phyloP scores from a whole-genome alignment of 345 rosid species.

The Viola odorata region DNA sequence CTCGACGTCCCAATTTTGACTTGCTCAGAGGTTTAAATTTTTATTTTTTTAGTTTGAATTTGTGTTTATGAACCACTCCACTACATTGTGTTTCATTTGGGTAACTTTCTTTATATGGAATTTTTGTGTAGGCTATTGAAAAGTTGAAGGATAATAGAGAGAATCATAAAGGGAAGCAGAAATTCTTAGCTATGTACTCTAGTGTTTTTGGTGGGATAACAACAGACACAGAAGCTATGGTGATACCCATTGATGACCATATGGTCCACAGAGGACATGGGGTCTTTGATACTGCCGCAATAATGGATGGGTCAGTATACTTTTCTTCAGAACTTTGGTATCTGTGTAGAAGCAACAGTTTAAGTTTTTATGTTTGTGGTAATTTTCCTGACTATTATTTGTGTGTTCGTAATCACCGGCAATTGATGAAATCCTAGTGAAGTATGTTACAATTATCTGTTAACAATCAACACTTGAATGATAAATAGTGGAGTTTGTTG shows the following conservation, averaged over 20 bases:
- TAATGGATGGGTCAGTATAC: constrained; percentile 61
- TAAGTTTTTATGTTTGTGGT: too few species aligned
- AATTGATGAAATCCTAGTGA: too few species aligned
- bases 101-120: background rate
- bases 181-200: constrained; percentile 78
- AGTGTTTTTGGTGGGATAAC: constrained; percentile 74
- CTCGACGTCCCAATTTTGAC: constrained; percentile 55
- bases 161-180: constrained; percentile 47
- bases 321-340: too few species aligned
- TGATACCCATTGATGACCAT: constrained; percentile 87
- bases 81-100: background rate
- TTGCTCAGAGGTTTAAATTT: constrained; percentile 47
- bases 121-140: constrained; percentile 48
- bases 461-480: too few species aligned
- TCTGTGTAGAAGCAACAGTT: too few species aligned
- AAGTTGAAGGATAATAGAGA: constrained; percentile 42
- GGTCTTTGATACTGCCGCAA: constrained; percentile 85
- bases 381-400: too few species aligned
- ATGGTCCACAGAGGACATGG: constrained; percentile 97
- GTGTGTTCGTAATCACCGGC: too few species aligned
- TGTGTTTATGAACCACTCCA: background rate
- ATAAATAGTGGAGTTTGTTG: too few species aligned
- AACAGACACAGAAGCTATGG: constrained; percentile 76
- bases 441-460: too few species aligned
- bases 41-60: background rate